Evolutionary conservation across 2,329 filamentous ascomycete species (phyloP).

Genomic region (Arthrocladium fulminans): DNA sequence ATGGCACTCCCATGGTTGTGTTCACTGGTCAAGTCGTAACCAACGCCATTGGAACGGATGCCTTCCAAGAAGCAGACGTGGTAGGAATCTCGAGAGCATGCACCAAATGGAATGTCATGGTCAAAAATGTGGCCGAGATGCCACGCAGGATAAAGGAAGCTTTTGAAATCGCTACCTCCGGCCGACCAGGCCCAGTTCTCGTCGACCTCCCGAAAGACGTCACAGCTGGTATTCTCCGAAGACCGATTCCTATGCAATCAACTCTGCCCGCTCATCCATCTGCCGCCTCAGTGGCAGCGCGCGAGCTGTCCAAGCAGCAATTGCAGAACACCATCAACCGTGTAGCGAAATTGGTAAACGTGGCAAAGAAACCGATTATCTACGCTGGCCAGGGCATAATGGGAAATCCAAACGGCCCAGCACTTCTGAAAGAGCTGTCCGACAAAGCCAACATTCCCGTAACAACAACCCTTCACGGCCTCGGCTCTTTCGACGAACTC

Average conservation of each 20-base stretch:
- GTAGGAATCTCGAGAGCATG: constrained; percentile 88
- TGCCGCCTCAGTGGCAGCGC: constrained; percentile 72
- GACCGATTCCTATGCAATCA: constrained; percentile 71
- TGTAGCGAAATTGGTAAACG: constrained; percentile 74
- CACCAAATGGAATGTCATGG: constrained; percentile 99
- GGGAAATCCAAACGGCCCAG: constrained; percentile 66
- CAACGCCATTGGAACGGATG: constrained; percentile 82
- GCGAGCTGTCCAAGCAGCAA: constrained; percentile 63
- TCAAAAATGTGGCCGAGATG: constrained; percentile 87
- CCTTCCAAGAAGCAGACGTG: constrained; percentile 94
- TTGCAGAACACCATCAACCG: constrained; percentile 64
- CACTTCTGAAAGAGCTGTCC: constrained; percentile 72
- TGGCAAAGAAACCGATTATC: constrained; percentile 86
- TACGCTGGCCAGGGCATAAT: constrained; percentile 91
- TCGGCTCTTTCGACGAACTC: constrained; percentile 86
- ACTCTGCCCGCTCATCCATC: constrained; percentile 71
- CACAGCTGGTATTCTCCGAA: constrained; percentile 72
- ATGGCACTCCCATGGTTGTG: constrained; percentile 92
- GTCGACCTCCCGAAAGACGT: constrained; percentile 96
- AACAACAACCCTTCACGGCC: constrained; percentile 87
- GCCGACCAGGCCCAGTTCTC: constrained; percentile 85
- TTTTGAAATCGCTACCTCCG: constrained; percentile 93
- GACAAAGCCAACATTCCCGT: constrained; percentile 90
- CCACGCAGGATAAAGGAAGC: constrained; percentile 93
- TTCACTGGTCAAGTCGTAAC: constrained; percentile 92